Evolutionary conservation across 352 stramenopile genomes (phyloP).

Genomic region (Saprolegnia diclina): DNA sequence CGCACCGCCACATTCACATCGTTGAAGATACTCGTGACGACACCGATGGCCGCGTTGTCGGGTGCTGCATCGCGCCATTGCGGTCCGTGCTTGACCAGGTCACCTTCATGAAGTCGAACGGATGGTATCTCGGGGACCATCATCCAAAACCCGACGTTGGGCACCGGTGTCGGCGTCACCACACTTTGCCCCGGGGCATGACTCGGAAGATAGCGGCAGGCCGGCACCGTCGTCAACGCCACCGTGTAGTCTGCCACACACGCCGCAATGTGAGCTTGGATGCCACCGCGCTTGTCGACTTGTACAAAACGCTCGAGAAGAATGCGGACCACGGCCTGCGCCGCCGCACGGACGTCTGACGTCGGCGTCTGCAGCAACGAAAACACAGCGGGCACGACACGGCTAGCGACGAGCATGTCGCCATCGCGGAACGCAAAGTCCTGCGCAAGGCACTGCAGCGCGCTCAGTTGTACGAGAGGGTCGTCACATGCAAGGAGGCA

Average conservation of each 20-base stretch:
- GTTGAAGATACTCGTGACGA: constrained; percentile 42
- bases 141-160: constrained; percentile 12
- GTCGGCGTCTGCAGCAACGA: constrained; percentile 44
- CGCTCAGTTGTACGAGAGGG: background rate
- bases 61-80: constrained; percentile 34
- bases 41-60: constrained; percentile 31
- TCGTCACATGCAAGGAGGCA: constrained; percentile 13
- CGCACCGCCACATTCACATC: constrained; percentile 45
- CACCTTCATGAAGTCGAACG: constrained; percentile 32
- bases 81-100: constrained; percentile 56
- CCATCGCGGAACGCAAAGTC: constrained; percentile 75
- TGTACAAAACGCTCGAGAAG: constrained; percentile 59
- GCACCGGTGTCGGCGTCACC: background rate
- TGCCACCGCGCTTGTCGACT: constrained; percentile 6
- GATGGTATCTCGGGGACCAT: background rate
- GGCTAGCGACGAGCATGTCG: constrained; percentile 62
- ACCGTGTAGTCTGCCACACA: constrained; percentile 25
- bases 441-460: constrained; percentile 33
- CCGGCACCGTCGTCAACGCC: background rate
- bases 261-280: constrained; percentile 12
- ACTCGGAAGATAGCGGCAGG: background rate
- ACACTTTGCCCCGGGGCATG: background rate
- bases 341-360: constrained; percentile 40
- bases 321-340: constrained; percentile 50
- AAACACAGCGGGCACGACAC: constrained; percentile 48